Base-by-base conservation (phyloP, 768 basidiomycete genomes). In the Tricholomella constricta region DNA sequence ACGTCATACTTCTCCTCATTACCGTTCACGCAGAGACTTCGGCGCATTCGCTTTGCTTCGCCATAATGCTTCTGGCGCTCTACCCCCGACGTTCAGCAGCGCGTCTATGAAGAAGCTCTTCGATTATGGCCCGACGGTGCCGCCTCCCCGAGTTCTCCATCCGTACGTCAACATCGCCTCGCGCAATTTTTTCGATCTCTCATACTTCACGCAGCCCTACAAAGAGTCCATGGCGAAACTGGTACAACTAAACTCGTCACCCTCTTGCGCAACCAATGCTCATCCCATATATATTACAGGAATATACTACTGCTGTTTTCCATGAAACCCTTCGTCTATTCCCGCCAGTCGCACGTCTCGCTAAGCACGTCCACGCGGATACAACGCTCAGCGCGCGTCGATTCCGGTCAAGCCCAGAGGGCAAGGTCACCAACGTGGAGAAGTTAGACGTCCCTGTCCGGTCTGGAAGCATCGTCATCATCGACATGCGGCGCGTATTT, bases 51-150 rank as follows among this genome's bases (percentile, higher is more conserved):
- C 65, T 80, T 4, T 66, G 68, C 34, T 80, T 80, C 51, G 68
- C 72, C 1, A 51, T 81, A 12, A 65, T 60, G 0, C 65, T 79
- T 10, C 63, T 84, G 7, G 82, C 83, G 4, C 65, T 82, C 11
- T 65, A 82, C 57, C 80, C n/a, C 81, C 2, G 77, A 78, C 0
- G 68, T 69, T 27, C 83, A 84, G 58, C 63, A 72, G 23, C 77
- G 70, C 48, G 57, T 84, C 0, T 74, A 71, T 41, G 69, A 77
- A 29, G 79, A 83, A 48, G 62, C 72, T 5, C 29, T 45, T 6
- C 49, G 43, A 14, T 36, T 77, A n/a, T 80, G 79, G 74, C 77
- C 78, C 9, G 57, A 67, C 4, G 71, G 69, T 14, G 47, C 48
- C 6, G 68, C n/a, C n/a, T n/a, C 64, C 11, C 43, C 58, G 9